These are phyloP conservation scores for Metschnikowia koreensis DNA, from an alignment of 805 yeast genomes.

Conservation along the genomic window DNA sequence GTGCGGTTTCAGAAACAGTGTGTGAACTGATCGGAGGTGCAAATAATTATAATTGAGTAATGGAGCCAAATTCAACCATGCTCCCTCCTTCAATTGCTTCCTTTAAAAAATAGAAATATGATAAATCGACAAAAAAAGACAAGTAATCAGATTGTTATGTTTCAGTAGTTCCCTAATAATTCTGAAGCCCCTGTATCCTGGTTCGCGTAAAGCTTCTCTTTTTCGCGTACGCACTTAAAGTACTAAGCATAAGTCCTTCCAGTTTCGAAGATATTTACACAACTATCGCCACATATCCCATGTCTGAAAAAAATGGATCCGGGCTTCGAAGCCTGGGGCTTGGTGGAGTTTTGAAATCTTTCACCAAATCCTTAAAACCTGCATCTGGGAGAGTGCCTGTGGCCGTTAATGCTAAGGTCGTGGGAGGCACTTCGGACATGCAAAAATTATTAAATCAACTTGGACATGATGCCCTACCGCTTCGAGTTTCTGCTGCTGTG, in stretches of 20 bases:
- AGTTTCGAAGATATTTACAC: too few species aligned
- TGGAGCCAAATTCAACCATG: too few species aligned
- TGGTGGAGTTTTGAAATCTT: slow-evolving; percentile 40
- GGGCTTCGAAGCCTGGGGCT: slow-evolving; percentile 27
- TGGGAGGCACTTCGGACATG: slow-evolving; percentile 45
- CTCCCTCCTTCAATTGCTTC: too few species aligned
- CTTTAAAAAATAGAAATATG: too few species aligned
- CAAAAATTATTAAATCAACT: slow-evolving; percentile 39
- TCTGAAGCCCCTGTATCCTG: too few species aligned
- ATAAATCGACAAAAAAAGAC: too few species aligned
- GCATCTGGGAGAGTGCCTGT: slow-evolving; percentile 19
- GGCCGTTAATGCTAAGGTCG: slow-evolving; percentile 41
- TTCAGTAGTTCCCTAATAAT: too few species aligned
- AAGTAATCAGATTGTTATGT: too few species aligned
- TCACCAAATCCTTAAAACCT: slow-evolving; percentile 37
- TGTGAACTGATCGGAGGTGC: too few species aligned
- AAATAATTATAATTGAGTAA: too few species aligned
- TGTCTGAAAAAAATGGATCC: slow-evolving; percentile 7
- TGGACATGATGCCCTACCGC: slow-evolving; percentile 33
- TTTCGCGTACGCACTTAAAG: not conserved
- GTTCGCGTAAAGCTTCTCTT: too few species aligned
- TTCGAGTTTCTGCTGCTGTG: slow-evolving; percentile 50
- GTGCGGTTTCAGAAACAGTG: not conserved
- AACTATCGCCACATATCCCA: not conserved
- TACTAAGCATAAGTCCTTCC: too few species aligned